Base-by-base conservation (phyloP, 1,284 basidiomycete species). In the Testicularia cyperi region DNA sequence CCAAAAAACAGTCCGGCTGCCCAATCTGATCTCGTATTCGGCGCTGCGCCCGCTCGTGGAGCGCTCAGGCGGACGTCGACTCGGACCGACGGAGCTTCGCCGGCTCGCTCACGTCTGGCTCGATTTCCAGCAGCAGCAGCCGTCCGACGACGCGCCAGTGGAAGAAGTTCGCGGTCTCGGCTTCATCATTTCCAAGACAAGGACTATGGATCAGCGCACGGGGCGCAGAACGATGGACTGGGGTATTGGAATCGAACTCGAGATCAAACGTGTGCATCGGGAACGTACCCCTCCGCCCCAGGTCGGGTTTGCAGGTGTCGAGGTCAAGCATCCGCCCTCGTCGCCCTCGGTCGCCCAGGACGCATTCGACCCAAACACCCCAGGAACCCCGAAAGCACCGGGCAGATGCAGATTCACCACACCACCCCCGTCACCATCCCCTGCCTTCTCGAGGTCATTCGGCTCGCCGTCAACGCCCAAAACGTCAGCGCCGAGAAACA, bases 21-120 rank as follows among this genome's bases (percentile, higher is more conserved):
- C 68, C 15, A 65, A 72, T 20, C 42, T 72, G 7, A 67, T 72
- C 51, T 44, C 70, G 4, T 72, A 62, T 42, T 46, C 53, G 0
- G 51, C 55, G 4, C 55, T 74, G 13, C 60, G 65, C 1, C 70
- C 70, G 5, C 54, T 70, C 26, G 70, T 74, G 9, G 72, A 74
- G 44, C 49, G 65, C 2, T 55, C 68, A 0, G 55, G 57, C 6
- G 69, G 69, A 12, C 61, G 70, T 6, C 39, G 57, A 1, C 37
- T 74, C 0, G 54, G 55, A 1, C 55, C 54, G 0, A 47, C 47
- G 5, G 69, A 73, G 19, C 52, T 74, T 15, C 33, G 44, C 6
- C 57, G 65, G 2, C 40, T 74, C 6, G 63, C 65, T 0, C 65
- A 55, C 32, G 33, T 74, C 8, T 74, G 72, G 72, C 21, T 48